Evolutionary conservation across 345 rosid species (phyloP), one percentile per base, ranked within the genome.

Genomic region (Hibiscus tridactylites): DNA sequence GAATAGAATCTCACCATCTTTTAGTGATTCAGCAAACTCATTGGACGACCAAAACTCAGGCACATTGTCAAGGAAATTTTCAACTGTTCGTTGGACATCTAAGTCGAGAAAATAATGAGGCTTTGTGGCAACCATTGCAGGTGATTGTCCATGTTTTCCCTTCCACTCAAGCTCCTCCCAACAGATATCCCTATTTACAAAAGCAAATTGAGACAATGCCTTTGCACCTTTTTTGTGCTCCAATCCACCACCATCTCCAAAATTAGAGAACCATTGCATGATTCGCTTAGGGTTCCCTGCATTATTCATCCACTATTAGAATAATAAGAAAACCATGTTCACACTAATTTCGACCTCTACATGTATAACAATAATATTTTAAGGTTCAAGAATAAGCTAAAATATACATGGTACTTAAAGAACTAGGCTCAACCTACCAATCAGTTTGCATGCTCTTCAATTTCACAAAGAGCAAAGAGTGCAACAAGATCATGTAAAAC

Each of bases 101-200:
- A 94, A 79, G 80, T 94, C 98, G 47, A 94, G 96, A 80, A 94
- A 85, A 72, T 91, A 94, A 85, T 88, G 97, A 39, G 98, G 97
- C 87, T 91, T 94, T 0, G 97, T 90, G 2, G 97, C 97, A 62
- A 94, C 96, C 80, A 90, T 84, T 2, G 96, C 98, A 64, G 98
- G 98, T 1, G 97, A 95, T 49, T 94, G 99, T 21, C 99, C 98
- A 49, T 94, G 97, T 68, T 90, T 94, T 37, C 99, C 97, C 65
- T 83, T 86, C 99, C 97, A 94, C 69, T 88, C 91, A 63, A 94
- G 96, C 82, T 89, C 99, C 70, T 88, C 99, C 99, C 99, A 94
- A 71, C 99, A 91, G 21, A 88, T 80, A 87, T 94, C 97, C 10
- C 97, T 83, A 74, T 94, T 88, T 5, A 85, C 78, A 75, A 94